A percentile compares a stretch with the other conserved stretches of the same genome.
These are phyloP conservation scores for Leccinum subtestaceum DNA, from an alignment of 768 basidiomycete genomes.

Conservation along the genomic window DNA sequence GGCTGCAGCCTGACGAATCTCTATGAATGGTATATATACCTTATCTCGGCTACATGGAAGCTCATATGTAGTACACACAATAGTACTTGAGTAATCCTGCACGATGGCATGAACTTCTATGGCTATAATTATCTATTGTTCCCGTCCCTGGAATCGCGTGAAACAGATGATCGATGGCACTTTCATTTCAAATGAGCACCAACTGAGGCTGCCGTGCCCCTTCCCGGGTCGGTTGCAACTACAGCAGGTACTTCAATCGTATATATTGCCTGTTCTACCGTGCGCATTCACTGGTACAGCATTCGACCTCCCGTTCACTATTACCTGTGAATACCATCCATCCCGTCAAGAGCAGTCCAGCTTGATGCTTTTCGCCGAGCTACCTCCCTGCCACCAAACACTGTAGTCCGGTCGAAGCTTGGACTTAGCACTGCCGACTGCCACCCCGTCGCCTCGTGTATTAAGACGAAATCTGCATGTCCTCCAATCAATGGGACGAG, in stretches of 20 bases:
- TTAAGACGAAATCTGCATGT: conserved; percentile 56
- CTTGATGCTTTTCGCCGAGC: conserved; percentile 16
- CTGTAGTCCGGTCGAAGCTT: conserved; percentile 24
- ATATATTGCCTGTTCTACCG: background rate
- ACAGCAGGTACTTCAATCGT: background rate
- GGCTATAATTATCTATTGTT: background rate
- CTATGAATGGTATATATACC: background rate
- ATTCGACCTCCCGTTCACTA: background rate
- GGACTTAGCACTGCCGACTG: conserved; percentile 52
- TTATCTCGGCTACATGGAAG: conserved; percentile 9
- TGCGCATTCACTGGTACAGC: background rate
- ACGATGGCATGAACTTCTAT: background rate
- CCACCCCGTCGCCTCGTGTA: conserved; percentile 46
- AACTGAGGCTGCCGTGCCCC: background rate
- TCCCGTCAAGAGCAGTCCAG: conserved; percentile 20
- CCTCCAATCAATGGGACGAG: conserved; percentile 41
- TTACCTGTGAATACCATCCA: conserved; percentile 1
- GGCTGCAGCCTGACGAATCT: background rate
- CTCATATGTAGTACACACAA: background rate
- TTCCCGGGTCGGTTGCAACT: background rate
- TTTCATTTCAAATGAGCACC: background rate
- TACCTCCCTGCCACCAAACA: conserved; percentile 15
- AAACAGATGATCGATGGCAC: background rate
- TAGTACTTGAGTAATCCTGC: background rate
- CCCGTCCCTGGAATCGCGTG: conserved; percentile 8